Evolutionary conservation across 345 rosid species (phyloP), one percentile per base, ranked within the genome.

Genomic region (Populus tremula): DNA sequence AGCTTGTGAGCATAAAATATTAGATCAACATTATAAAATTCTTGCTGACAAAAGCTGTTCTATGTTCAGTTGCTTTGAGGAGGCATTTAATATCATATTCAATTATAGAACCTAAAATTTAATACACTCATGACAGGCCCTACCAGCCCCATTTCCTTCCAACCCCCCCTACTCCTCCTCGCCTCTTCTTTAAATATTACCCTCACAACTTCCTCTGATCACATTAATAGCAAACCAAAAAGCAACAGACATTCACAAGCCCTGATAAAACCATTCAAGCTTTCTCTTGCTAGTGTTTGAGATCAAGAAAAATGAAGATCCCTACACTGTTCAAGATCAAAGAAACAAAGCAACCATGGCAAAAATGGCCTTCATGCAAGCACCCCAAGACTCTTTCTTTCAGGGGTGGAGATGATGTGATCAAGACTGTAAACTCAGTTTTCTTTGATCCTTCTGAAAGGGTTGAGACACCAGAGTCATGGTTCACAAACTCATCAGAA

Each of bases 351-450:
- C 73, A 23, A 12, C 49, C 80, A 69, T 87, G 82, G 85, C 90
- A 84, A 39, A 75, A 67, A 73, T 85, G 89, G 90, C 84, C 89
- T 56, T 77, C 89, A 43, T 90, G 90, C 84, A 88, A 83, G 43
- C 81, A 91, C 29, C 89, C 91, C 67, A 89, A 81, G 83, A 92
- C 96, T 76, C 81, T 79, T 17, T 89, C 96, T n/a, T 88, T 88
- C 81, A 76, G 94, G 74, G 85, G 80, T 16, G 80, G 77, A 0
- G 88, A 86, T 53, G 87, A 84, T 23, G 80, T 90, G 25, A 89
- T 89, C 94, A 94, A 94, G 81, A 89, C 94, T 0, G 90, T 93
- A 2, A 94, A 92, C 85, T 90, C 97, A 0, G 87, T 89, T 21
- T 90, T 84, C 78, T 85, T 89, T 29, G 90, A 87, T 29, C 78